Evolutionary conservation across 2,329 filamentous ascomycete species (phyloP).

Genomic region (Macrophomina phaseolina): DNA sequence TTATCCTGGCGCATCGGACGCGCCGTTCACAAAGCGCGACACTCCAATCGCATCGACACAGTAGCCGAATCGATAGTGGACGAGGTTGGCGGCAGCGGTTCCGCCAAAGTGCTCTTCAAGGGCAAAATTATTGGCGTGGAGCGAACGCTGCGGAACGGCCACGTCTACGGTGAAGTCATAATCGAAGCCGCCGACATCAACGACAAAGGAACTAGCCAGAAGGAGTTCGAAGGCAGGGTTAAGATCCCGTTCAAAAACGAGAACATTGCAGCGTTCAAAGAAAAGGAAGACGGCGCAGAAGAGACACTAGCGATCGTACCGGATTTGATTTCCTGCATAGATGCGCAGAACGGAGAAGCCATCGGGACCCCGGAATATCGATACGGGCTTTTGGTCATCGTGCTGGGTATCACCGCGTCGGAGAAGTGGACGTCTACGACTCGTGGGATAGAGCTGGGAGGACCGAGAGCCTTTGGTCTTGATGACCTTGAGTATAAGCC

Average conservation of each 20-base stretch:
- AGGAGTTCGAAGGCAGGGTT: constrained; percentile 19
- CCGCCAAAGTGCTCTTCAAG: constrained; percentile 49
- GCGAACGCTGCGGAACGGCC: constrained; percentile 48
- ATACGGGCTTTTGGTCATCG: constrained; percentile 59
- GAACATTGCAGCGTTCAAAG: constrained; percentile 35
- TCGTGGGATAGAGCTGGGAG: constrained; percentile 57
- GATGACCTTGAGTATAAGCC: constrained; percentile 57
- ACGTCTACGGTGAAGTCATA: constrained; percentile 51
- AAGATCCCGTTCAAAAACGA: constrained; percentile 40
- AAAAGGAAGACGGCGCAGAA: constrained; percentile 43
- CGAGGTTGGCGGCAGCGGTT: constrained; percentile 47
- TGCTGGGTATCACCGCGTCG: constrained; percentile 61
- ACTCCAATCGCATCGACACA: constrained; percentile 43
- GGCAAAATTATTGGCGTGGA: constrained; percentile 54
- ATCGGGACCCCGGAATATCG: constrained; percentile 62
- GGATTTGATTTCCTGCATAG: constrained; percentile 57
- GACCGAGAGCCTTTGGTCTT: constrained; percentile 57
- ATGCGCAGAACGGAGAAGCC: constrained; percentile 53
- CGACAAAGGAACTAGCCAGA: not conserved
- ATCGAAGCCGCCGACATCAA: constrained; percentile 36
- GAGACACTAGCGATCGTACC: constrained; percentile 41
- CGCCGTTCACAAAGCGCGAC: constrained; percentile 42
- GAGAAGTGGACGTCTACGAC: constrained; percentile 59
- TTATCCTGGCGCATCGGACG: constrained; percentile 47
- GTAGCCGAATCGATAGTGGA: constrained; percentile 49